These are phyloP conservation scores for Corrigiola litoralis DNA, from an alignment of 179 eudicot species.

Conservation along the genomic window DNA sequence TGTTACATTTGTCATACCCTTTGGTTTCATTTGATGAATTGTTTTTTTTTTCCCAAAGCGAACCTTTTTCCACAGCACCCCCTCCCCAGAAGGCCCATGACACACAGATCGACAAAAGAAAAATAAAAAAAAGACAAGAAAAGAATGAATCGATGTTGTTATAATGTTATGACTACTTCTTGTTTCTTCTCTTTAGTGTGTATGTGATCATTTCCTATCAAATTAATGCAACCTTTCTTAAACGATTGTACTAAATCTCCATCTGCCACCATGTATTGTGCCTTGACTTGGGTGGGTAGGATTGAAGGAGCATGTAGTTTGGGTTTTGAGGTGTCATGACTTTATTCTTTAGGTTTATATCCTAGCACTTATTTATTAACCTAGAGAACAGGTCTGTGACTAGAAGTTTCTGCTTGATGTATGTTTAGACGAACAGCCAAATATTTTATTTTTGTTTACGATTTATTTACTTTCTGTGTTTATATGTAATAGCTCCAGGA, in stretches of 20 bases:
- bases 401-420: background rate
- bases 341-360: background rate
- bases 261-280: background rate
- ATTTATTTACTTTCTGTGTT: background rate
- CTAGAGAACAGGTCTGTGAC: background rate
- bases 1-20: no score
- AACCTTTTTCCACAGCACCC: background rate
- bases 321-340: background rate
- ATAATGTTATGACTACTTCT: background rate
- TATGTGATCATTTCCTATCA: background rate
- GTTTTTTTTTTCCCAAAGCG: no score
- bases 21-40: no score
- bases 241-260: no score
- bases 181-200: no score
- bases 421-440: background rate
- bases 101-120: background rate
- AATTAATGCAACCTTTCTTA: no score
- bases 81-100: no score
- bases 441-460: background rate
- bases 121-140: background rate
- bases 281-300: no score
- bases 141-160: background rate
- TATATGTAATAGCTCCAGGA: conserved; percentile 65
- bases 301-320: background rate
- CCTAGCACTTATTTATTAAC: background rate